Evolutionary conservation across 2,329 filamentous ascomycete species (phyloP).

Genomic region (Falciphora oryzae): DNA sequence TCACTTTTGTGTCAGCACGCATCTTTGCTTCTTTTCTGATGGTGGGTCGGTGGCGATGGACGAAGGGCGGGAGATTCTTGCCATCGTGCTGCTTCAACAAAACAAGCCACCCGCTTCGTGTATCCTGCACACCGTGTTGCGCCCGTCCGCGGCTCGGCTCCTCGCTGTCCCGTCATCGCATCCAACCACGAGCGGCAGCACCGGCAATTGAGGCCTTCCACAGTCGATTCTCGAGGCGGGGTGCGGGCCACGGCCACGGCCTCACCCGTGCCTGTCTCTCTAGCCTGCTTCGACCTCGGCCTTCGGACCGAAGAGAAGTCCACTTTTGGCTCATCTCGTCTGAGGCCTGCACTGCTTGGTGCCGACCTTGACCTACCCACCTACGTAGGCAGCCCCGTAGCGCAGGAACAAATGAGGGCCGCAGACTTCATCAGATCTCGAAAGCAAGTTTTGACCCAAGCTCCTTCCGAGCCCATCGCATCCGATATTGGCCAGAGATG

Average conservation of each 20-base stretch:
- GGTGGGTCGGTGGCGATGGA: background rate
- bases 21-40: too few relatives aligned
- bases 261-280: too few relatives aligned
- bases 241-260: too few relatives aligned
- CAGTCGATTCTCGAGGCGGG: background rate
- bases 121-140: background rate
- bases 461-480: background rate
- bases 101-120: too few relatives aligned
- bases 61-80: too few relatives aligned
- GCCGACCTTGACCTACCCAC: too few relatives aligned
- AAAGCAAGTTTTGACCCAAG: too few relatives aligned
- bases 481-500: background rate
- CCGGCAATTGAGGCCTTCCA: background rate
- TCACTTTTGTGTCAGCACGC: too few relatives aligned
- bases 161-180: background rate
- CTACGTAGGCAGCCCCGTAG: too few relatives aligned
- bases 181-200: background rate
- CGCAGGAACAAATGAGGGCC: too few relatives aligned
- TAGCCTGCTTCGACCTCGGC: background rate
- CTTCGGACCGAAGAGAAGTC: background rate
- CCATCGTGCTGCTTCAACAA: too few relatives aligned
- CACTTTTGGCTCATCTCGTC: background rate
- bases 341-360: background rate
- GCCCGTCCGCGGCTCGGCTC: background rate
- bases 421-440: too few relatives aligned